Conservation (phyloP, 371 early-diverging fungal species). For the Mortierella sp. region DNA sequence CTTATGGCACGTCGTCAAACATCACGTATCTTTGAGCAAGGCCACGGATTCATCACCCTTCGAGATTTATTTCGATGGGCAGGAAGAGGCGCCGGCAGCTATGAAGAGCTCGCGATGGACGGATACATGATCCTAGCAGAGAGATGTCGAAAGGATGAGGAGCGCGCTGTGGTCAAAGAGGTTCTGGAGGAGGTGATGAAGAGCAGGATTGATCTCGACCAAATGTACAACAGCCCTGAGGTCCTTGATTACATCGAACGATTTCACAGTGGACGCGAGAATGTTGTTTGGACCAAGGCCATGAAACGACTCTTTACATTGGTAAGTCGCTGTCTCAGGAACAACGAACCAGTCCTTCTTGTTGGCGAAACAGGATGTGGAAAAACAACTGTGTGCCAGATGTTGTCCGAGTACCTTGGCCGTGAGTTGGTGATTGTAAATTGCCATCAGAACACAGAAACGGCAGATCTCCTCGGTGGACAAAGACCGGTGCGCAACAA, state of each 20-base stretch:
- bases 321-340: constrained; percentile 82
- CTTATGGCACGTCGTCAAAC: constrained; percentile 85
- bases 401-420: constrained; percentile 75
- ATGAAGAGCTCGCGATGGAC: constrained; percentile 87
- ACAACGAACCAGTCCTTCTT: constrained; percentile 96
- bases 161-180: constrained; percentile 84
- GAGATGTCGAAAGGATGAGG: constrained; percentile 86
- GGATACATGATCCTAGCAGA: constrained; percentile 98
- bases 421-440: constrained; percentile 90
- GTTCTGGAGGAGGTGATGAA: constrained; percentile 88
- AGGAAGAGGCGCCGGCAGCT: constrained; percentile 81
- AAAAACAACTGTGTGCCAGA: constrained; percentile 98
- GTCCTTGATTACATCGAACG: constrained; percentile 66
- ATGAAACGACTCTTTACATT: constrained; percentile 94
- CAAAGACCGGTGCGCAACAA: constrained; percentile 92
- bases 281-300: constrained; percentile 94
- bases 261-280: constrained; percentile 45
- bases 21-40: constrained; percentile 92
- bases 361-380: constrained; percentile 99
- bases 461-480: constrained; percentile 97
- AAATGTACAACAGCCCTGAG: constrained; percentile 71
- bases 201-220: constrained; percentile 72
- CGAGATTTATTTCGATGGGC: constrained; percentile 99
- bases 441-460: constrained; percentile 98
- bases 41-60: constrained; percentile 94